Evolutionary conservation across 2,329 filamentous ascomycete genomes (phyloP).

Genomic region (Epichloe sibirici): DNA sequence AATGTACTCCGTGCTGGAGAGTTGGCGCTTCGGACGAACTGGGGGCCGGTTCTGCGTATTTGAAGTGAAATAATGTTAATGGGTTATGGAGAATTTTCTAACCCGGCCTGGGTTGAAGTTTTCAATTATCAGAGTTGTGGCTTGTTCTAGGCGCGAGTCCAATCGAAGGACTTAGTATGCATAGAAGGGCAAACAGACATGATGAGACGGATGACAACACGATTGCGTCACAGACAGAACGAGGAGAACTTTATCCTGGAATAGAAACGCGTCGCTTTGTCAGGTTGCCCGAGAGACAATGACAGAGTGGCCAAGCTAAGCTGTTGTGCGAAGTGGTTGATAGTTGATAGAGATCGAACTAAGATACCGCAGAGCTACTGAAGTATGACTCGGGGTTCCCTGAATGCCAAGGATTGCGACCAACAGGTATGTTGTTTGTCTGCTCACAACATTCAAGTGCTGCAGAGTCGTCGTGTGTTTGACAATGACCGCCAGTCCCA

Average conservation of each 20-base stretch:
- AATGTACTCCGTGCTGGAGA: neutral
- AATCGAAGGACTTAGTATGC: constrained; percentile 12
- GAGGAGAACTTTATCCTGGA: neutral
- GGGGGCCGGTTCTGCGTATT: neutral
- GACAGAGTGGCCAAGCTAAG: neutral
- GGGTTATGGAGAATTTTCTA: neutral
- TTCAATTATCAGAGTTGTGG: neutral
- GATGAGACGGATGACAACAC: constrained; percentile 4
- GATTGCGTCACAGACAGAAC: neutral
- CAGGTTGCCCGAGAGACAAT: neutral
- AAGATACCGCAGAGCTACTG: neutral
- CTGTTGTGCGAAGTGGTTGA: neutral
- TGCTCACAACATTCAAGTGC: neutral
- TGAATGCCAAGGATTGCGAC: neutral
- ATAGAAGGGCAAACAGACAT: constrained; percentile 11
- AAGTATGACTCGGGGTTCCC: neutral
- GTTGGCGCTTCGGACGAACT: neutral
- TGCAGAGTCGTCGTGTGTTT: neutral
- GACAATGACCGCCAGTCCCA: too few relatives aligned
- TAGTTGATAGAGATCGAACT: neutral
- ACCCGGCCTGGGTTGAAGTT: neutral
- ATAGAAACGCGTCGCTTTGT: neutral
- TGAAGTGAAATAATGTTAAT: neutral
- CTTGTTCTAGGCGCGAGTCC: constrained; percentile 12
- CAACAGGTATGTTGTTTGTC: neutral